Percentiles rank a stretch among this genome's conserved stretches.
phyloP scores from a whole-genome alignment of 2,329 filamentous ascomycete species.

The Arthrobotrys musiformis region DNA sequence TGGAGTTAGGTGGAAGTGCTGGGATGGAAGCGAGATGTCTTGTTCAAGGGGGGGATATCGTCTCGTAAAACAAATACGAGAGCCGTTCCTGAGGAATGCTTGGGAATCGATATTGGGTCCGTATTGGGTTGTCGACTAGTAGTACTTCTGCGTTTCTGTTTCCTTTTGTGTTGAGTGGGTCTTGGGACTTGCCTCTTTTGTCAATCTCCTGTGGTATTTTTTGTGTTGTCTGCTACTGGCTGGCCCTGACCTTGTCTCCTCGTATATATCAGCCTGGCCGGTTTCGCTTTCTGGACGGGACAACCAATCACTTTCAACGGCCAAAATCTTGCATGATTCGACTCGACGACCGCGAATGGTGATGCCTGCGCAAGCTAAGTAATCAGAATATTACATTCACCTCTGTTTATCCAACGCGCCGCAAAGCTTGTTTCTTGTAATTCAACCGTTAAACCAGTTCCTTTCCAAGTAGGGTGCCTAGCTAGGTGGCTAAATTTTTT shows the following conservation, averaged over 20 bases:
- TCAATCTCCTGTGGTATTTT: slow-evolving; percentile 31
- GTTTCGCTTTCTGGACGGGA: not conserved
- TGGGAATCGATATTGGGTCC: too few relatives aligned
- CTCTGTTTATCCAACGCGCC: slow-evolving; percentile 9
- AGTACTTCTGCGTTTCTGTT: slow-evolving; percentile 20
- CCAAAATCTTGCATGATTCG: slow-evolving; percentile 16
- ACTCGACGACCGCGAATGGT: slow-evolving; percentile 27
- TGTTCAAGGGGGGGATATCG: not conserved
- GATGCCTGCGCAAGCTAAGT: not conserved
- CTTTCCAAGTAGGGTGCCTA: too few relatives aligned
- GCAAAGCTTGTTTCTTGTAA: slow-evolving; percentile 32
- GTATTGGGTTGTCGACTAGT: not conserved
- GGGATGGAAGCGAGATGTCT: not conserved
- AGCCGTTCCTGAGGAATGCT: slow-evolving; percentile 7
- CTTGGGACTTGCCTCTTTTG: slow-evolving; percentile 13
- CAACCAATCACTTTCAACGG: slow-evolving; percentile 14
- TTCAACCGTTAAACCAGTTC: slow-evolving; percentile 4
- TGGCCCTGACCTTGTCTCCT: not conserved
- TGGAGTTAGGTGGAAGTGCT: not conserved
- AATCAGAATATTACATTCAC: slow-evolving; percentile 35
- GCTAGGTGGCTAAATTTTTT: too few relatives aligned
- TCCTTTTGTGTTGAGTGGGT: slow-evolving; percentile 24
- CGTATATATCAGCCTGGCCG: not conserved
- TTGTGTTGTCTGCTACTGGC: slow-evolving; percentile 15
- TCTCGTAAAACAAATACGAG: not conserved